Evolutionary conservation across 192 early-diverging fungal species (phyloP), one percentile per base, ranked within the genome.

Genomic region (Rhizophagus prolifer): DNA sequence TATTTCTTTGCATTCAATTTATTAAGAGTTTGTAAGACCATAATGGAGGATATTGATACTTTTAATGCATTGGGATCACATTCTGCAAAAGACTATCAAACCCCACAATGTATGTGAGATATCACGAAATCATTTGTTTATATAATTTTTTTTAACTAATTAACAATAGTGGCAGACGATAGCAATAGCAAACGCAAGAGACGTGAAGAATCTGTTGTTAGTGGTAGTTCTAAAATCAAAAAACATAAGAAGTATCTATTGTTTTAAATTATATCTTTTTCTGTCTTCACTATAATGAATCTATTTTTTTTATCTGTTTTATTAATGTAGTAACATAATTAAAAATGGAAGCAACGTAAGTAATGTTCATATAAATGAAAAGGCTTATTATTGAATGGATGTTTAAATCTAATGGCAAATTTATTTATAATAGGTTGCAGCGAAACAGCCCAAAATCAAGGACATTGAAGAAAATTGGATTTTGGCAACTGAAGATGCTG

Each of bases 391-490:
- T 47, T 28, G 2, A 2, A 70, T 46, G 16, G 30, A 23, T 70
- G 21, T 21, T n/a, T n/a, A n/a, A 34, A 66, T 19, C 13, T 7
- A 9, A 28, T 70, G 19, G 30, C 30, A 47, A 50, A n/a, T 38
- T 26, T 26, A 50, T 60, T n/a, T 67, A 8, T 41, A 7, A 38
- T 70, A 86, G 82, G 86, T 88, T 1, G 87, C 87, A 23, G 87
- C 87, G 9, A 80, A 81, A 31, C 84, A 83, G 74, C 82, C 83
- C 66, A 85, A 84, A 60, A 73, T 81, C 59, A 89, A 89, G 65
- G 82, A 86, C 62, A 84, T 82, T 63, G 77, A 80, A 30, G 80
- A 89, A 70, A 86, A 89, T 59, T 89, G 88, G 88, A 89, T 89
- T 28, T 59, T 86, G 61, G 88, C 88, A 10, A 76, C 81, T 6